These are phyloP conservation scores for Arthroderma sp. DNA, from an alignment of 2,329 filamentous ascomycete genomes.

Conservation along the genomic window DNA sequence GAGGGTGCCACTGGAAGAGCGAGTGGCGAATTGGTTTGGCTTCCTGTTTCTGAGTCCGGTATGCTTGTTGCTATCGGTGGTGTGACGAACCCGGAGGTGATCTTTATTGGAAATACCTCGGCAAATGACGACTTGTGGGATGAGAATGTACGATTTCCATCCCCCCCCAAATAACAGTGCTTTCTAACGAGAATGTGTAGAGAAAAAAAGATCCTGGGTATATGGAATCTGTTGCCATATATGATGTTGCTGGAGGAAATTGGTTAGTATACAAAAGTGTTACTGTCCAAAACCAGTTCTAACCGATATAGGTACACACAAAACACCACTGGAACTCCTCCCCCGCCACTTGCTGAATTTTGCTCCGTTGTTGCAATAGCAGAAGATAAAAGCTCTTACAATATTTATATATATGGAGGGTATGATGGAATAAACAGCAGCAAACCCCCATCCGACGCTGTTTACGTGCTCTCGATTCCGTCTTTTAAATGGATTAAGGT, in stretches of 20 bases:
- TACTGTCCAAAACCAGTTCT: not conserved
- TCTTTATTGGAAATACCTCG: constrained; percentile 5
- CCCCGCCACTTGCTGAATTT: constrained; percentile 24
- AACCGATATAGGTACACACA: constrained; percentile 25
- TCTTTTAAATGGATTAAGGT: constrained; percentile 23
- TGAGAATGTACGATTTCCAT: constrained; percentile 11
- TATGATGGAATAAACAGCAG: constrained; percentile 15
- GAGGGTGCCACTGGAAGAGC: constrained; percentile 41
- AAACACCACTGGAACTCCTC: constrained; percentile 27
- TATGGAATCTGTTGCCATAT: constrained; percentile 26
- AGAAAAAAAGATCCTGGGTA: constrained; percentile 18
- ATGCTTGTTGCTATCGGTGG: constrained; percentile 29
- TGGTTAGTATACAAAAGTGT: constrained; percentile 12
- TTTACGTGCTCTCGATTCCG: constrained; percentile 23
- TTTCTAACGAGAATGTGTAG: constrained; percentile 4
- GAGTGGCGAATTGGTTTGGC: constrained; percentile 54
- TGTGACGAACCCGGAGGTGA: constrained; percentile 15
- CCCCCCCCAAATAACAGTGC: not conserved
- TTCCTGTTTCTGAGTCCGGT: constrained; percentile 26
- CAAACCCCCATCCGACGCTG: constrained; percentile 18
- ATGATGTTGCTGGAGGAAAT: constrained; percentile 20
- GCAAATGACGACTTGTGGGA: constrained; percentile 1
- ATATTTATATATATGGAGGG: constrained; percentile 25
- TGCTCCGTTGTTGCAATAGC: constrained; percentile 29
- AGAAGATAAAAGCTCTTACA: constrained; percentile 24